A percentile compares a stretch with the other conserved stretches of the same genome.
Conservation (phyloP, 371 early-diverging fungal species). For the Mortierella sp. region DNA sequence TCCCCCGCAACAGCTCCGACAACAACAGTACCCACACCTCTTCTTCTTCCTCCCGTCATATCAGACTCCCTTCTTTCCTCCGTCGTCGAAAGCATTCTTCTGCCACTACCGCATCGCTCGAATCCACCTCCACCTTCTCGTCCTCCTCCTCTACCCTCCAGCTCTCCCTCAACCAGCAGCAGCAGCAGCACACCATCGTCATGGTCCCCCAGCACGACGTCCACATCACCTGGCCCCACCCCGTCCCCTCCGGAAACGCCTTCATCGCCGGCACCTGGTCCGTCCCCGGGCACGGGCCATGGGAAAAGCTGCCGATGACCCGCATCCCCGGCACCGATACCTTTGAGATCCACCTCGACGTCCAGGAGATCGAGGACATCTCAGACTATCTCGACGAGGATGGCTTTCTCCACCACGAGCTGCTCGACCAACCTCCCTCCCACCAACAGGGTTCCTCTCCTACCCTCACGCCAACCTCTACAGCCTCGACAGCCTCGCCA, state of each 20-base stretch:
- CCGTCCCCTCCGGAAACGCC: conserved; percentile 43
- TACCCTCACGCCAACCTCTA: conserved; percentile 15
- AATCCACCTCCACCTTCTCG: conserved; percentile 18
- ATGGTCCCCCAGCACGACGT: conserved; percentile 51
- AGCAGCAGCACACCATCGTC: conserved; percentile 36
- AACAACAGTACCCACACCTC: conserved; percentile 30
- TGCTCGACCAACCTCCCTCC: conserved; percentile 25
- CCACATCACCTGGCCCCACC: conserved; percentile 46
- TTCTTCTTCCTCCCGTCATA: conserved; percentile 16
- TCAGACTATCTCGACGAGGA: conserved; percentile 44
- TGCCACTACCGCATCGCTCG: conserved; percentile 11
- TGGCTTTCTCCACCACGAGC: conserved; percentile 37
- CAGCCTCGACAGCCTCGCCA: not conserved
- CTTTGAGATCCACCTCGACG: conserved; percentile 40
- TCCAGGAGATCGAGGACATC: conserved; percentile 45
- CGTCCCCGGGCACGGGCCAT: conserved; percentile 54
- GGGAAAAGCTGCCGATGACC: conserved; percentile 51
- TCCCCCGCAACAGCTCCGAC: conserved; percentile 23
- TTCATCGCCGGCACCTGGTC: conserved; percentile 53
- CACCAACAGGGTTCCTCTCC: conserved; percentile 12
- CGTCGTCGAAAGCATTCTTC: conserved; percentile 19
- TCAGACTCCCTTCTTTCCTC: conserved; percentile 26
- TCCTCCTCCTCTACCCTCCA: conserved; percentile 17
- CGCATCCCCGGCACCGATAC: conserved; percentile 29
- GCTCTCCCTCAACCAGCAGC: conserved; percentile 1